phyloP scores from a whole-genome alignment of 2,329 filamentous ascomycete genomes.

The Colletotrichum incanum region DNA sequence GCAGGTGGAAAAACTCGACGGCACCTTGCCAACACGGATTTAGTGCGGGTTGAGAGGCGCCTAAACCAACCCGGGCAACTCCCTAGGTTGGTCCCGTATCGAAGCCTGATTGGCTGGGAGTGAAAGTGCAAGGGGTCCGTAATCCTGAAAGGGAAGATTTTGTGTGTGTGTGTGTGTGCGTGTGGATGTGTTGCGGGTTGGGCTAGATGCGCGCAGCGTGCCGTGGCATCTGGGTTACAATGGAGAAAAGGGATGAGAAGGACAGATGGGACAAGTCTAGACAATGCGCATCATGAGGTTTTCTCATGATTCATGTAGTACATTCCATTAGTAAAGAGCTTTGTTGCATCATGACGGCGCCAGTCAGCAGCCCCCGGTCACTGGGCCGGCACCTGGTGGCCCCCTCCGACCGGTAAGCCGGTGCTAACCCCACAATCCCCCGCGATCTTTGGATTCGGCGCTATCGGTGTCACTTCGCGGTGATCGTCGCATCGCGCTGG shows the following conservation, averaged over 20 bases:
- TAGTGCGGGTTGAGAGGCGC: slow-evolving; percentile 31
- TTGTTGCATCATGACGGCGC: slow-evolving; percentile 14
- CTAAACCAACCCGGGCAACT: slow-evolving; percentile 18
- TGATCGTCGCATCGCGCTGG: slow-evolving; percentile 15
- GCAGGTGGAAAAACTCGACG: slow-evolving; percentile 32
- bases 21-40: slow-evolving; percentile 28
- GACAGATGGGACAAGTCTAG: not conserved
- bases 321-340: not conserved
- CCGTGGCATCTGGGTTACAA: not conserved
- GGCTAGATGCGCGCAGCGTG: not conserved
- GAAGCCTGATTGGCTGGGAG: slow-evolving; percentile 17
- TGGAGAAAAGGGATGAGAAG: not conserved
- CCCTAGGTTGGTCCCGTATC: slow-evolving; percentile 8
- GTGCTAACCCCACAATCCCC: slow-evolving; percentile 39
- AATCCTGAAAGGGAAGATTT: slow-evolving; percentile 28
- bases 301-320: slow-evolving; percentile 20
- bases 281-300: slow-evolving; percentile 16
- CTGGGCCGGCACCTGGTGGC: slow-evolving; percentile 36
- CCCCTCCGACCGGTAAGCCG: slow-evolving; percentile 28
- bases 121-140: slow-evolving; percentile 36
- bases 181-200: slow-evolving; percentile 8
- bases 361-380: slow-evolving; percentile 37
- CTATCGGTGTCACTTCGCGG: slow-evolving; percentile 31
- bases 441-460: slow-evolving; percentile 26
- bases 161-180: no score